Evolutionary conservation across 208 protist genomes (phyloP).

Genomic region (Sergeia podlipaevii): DNA sequence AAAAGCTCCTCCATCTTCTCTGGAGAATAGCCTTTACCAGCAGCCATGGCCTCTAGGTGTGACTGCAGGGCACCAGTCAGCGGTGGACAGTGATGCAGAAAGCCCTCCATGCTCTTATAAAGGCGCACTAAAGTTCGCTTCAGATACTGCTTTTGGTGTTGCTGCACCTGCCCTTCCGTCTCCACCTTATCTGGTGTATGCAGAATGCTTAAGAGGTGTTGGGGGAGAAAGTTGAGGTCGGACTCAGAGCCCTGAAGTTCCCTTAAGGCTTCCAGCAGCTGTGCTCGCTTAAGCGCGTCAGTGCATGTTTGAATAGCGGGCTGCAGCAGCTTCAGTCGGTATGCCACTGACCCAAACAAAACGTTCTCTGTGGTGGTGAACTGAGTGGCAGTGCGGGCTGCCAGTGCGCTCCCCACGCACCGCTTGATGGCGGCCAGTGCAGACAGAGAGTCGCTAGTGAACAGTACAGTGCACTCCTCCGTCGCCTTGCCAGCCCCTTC

Average conservation of each 20-base stretch:
- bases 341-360: conserved; percentile 30
- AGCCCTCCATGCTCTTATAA: conserved; percentile 51
- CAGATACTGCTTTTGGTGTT: conserved; percentile 37
- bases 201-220: conserved; percentile 38
- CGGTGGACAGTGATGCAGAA: conserved; percentile 35
- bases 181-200: conserved; percentile 33
- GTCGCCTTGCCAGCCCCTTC: conserved; percentile 6
- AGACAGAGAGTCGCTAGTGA: conserved; percentile 50
- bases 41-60: conserved; percentile 33
- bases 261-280: conserved; percentile 58
- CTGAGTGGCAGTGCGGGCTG: conserved; percentile 16
- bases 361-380: conserved; percentile 37
- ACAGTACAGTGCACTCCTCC: conserved; percentile 15
- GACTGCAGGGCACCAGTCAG: conserved; percentile 26
- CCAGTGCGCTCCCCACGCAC: conserved; percentile 15
- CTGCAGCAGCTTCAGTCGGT: conserved; percentile 38
- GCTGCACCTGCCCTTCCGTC: conserved; percentile 25
- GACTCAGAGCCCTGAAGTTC: conserved; percentile 54
- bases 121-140: conserved; percentile 37
- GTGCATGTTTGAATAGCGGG: conserved; percentile 37
- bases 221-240: conserved; percentile 41
- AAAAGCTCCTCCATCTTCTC: conserved; percentile 28
- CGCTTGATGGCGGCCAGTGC: conserved; percentile 39
- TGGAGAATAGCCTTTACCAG: conserved; percentile 14
- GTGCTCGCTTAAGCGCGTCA: conserved; percentile 17